These are phyloP conservation scores for Violaceomyces palustris DNA, from an alignment of 1,284 basidiomycete species.

Conservation along the genomic window DNA sequence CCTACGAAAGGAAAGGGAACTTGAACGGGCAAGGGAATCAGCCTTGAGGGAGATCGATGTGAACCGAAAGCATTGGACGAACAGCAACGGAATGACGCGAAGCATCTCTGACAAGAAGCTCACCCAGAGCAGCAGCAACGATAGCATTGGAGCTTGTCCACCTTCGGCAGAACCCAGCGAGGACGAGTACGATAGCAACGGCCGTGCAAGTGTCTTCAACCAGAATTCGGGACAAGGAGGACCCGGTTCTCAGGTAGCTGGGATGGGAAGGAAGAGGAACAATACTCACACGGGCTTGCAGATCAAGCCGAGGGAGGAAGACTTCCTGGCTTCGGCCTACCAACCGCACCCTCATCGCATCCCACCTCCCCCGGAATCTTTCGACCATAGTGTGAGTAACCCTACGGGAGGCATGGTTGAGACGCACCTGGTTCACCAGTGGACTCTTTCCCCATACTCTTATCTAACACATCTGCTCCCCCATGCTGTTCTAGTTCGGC, in stretches of 20 bases:
- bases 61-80: background rate
- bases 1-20: conserved; percentile 25
- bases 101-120: conserved; percentile 26
- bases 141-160: background rate
- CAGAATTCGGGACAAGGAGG: conserved; percentile 6
- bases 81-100: conserved; percentile 1
- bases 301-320: background rate
- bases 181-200: conserved; percentile 13
- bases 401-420: background rate
- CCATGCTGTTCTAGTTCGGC: conserved; percentile 21
- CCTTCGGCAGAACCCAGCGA: conserved; percentile 3
- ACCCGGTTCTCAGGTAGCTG: background rate
- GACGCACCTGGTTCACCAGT: too few species aligned
- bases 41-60: background rate
- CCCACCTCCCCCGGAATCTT: background rate
- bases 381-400: conserved; percentile 8
- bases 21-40: conserved; percentile 3
- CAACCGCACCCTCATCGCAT: background rate
- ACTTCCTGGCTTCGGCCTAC: background rate
- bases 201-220: conserved; percentile 9
- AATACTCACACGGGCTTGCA: conserved; percentile 8
- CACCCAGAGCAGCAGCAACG: conserved; percentile 4
- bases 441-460: background rate
- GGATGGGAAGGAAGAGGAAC: background rate
- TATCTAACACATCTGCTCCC: too few species aligned